Conservation (phyloP, 2,329 filamentous ascomycete genomes). For the Hypoxylon sp. region DNA sequence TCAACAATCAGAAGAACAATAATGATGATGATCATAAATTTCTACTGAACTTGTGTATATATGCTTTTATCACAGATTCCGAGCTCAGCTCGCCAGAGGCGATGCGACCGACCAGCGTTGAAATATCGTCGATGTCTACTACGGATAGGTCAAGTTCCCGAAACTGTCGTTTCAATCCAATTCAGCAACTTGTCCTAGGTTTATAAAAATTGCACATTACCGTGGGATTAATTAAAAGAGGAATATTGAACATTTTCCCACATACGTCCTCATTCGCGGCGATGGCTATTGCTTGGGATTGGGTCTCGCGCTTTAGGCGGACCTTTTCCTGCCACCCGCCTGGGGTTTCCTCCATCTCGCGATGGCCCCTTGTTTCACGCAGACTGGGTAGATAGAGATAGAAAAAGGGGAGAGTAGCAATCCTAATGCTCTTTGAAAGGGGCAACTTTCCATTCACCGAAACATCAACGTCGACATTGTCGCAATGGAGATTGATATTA, state of each 20-base stretch:
- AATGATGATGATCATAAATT: not conserved
- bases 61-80: conserved; percentile 42
- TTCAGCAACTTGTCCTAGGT: conserved; percentile 21
- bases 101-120: conserved; percentile 33
- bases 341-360: conserved; percentile 24
- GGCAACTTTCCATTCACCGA: conserved; percentile 11
- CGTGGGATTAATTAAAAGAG: not conserved
- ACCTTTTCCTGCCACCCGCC: conserved; percentile 40
- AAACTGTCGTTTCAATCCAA: conserved; percentile 24
- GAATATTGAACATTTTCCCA: conserved; percentile 18
- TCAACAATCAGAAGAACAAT: not conserved
- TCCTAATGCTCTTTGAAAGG: conserved; percentile 1
- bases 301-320: conserved; percentile 39
- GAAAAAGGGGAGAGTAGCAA: not conserved
- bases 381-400: conserved; percentile 1
- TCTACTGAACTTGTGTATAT: conserved; percentile 46
- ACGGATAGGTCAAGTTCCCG: conserved; percentile 24
- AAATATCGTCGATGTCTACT: conserved; percentile 38
- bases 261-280: conserved; percentile 30
- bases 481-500: not conserved
- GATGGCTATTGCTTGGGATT: conserved; percentile 29
- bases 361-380: conserved; percentile 26
- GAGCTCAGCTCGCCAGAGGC: conserved; percentile 41
- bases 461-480: conserved; percentile 13
- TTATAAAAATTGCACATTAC: not conserved